A percentile compares a stretch with the other conserved stretches of the same genome.
These are phyloP conservation scores for Eleusine indica DNA, from an alignment of 176 grass and related monocot genomes.

Conservation along the genomic window DNA sequence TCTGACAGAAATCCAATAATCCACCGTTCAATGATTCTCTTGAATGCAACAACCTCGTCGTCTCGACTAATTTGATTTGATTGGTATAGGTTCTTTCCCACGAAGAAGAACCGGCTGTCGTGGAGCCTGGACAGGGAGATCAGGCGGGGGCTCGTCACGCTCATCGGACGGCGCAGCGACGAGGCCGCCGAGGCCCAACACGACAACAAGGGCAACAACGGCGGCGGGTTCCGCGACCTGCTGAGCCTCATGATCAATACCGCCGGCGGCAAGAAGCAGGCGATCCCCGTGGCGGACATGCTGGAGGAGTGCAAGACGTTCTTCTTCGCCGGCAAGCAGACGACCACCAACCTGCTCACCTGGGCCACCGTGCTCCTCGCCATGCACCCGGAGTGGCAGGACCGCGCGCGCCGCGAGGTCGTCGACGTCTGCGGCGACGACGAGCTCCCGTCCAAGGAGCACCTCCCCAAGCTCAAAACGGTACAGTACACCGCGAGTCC, in stretches of 20 bases:
- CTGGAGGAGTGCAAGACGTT: constrained; percentile 99
- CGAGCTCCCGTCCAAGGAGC: constrained; percentile 72
- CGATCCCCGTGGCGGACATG: constrained; percentile 70
- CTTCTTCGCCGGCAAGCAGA: constrained; percentile 99
- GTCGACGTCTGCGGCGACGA: constrained; percentile 64
- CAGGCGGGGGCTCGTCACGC: constrained; percentile 51
- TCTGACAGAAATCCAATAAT: neutral
- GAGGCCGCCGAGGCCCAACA: neutral
- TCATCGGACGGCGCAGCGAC: constrained; percentile 60
- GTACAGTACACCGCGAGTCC: constrained; percentile 27
- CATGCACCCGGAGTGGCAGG: constrained; percentile 95
- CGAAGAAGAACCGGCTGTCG: constrained; percentile 65
- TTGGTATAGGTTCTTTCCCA: constrained; percentile 63
- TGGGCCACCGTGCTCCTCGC: constrained; percentile 90
- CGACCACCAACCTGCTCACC: constrained; percentile 80
- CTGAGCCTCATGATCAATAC: constrained; percentile 85
- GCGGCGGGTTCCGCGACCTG: constrained; percentile 51
- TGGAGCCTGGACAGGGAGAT: constrained; percentile 88
- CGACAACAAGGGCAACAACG: neutral
- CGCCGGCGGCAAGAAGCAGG: neutral
- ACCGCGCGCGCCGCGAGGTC: constrained; percentile 67
- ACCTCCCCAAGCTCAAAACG: constrained; percentile 85
- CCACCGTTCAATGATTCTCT: neutral
- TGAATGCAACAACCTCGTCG: too few species aligned
- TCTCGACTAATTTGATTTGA: too few species aligned